Conservation (phyloP, 2,329 filamentous ascomycete species). For the Scedosporium boydii region DNA sequence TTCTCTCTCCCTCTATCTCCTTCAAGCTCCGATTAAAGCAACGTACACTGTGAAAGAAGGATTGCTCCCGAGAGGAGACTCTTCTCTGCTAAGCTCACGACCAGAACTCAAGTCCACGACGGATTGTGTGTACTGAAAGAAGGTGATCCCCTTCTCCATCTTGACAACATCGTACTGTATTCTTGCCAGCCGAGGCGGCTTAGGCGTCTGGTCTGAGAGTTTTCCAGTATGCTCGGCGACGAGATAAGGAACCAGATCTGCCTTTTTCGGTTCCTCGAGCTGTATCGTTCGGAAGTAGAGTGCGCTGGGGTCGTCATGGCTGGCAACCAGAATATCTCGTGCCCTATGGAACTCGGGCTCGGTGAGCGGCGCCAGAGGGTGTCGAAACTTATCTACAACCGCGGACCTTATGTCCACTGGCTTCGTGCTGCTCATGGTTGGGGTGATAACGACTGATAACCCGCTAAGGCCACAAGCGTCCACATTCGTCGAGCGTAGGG, state of each 20-base stretch:
- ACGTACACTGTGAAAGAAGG: constrained; percentile 26
- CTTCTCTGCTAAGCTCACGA: constrained; percentile 17
- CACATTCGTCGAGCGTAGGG: not conserved
- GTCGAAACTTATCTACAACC: constrained; percentile 11
- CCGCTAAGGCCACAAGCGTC: not conserved
- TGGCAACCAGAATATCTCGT: constrained; percentile 28
- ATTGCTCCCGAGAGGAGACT: constrained; percentile 17
- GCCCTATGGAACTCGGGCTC: constrained; percentile 38
- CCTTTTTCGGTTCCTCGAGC: constrained; percentile 52
- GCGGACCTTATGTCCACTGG: constrained; percentile 4
- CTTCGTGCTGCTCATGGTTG: not conserved
- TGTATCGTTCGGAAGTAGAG: constrained; percentile 49
- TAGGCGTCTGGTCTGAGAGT: constrained; percentile 29
- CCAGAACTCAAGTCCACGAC: constrained; percentile 27
- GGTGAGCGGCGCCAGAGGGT: constrained; percentile 40
- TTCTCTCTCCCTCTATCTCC: not conserved
- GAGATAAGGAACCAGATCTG: constrained; percentile 43
- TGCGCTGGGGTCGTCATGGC: constrained; percentile 13
- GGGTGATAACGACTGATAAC: not conserved
- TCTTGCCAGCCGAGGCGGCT: constrained; percentile 34
- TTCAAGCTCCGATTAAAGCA: too few relatives aligned
- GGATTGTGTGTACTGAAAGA: constrained; percentile 22
- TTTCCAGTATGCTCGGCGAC: constrained; percentile 50
- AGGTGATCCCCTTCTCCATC: not conserved
- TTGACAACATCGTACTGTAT: constrained; percentile 31